Evolutionary conservation across 2,329 filamentous ascomycete genomes (phyloP).

Genomic region (Tolypocladium nubicola): DNA sequence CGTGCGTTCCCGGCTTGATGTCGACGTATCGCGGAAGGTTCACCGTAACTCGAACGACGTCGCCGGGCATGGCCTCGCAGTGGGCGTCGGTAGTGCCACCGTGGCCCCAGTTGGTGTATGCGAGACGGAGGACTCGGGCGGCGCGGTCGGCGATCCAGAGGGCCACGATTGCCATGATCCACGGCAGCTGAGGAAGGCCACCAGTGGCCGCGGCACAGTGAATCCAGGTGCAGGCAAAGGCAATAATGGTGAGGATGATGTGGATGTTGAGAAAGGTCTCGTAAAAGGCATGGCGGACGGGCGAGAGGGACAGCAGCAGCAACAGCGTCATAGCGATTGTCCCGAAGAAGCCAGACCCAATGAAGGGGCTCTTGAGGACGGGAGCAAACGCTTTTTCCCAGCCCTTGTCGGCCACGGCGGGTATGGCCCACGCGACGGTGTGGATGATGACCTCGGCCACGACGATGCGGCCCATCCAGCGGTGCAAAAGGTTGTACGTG

Average conservation of each 20-base stretch:
- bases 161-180: conserved; percentile 62
- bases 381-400: conserved; percentile 45
- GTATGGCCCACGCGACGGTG: conserved; percentile 62
- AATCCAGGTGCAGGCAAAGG: conserved; percentile 63
- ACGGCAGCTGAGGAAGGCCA: conserved; percentile 59
- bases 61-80: conserved; percentile 58
- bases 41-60: conserved; percentile 60
- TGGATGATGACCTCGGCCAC: conserved; percentile 59
- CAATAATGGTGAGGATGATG: conserved; percentile 60
- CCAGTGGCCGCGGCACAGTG: conserved; percentile 63
- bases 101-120: conserved; percentile 55
- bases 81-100: conserved; percentile 52
- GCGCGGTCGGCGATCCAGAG: conserved; percentile 68
- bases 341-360: conserved; percentile 53
- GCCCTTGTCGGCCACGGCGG: conserved; percentile 55
- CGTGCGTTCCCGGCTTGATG: conserved; percentile 60
- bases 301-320: conserved; percentile 60
- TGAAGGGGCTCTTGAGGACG: conserved; percentile 50
- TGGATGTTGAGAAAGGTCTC: conserved; percentile 90
- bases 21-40: conserved; percentile 55
- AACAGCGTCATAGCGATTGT: conserved; percentile 54
- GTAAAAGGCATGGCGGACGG: conserved; percentile 88
- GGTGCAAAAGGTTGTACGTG: conserved; percentile 69
- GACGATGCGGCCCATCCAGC: conserved; percentile 70
- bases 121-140: conserved; percentile 49